These are phyloP conservation scores for Zygosaccharomyces rouxii DNA, from an alignment of 805 yeast species.

Conservation along the genomic window DNA sequence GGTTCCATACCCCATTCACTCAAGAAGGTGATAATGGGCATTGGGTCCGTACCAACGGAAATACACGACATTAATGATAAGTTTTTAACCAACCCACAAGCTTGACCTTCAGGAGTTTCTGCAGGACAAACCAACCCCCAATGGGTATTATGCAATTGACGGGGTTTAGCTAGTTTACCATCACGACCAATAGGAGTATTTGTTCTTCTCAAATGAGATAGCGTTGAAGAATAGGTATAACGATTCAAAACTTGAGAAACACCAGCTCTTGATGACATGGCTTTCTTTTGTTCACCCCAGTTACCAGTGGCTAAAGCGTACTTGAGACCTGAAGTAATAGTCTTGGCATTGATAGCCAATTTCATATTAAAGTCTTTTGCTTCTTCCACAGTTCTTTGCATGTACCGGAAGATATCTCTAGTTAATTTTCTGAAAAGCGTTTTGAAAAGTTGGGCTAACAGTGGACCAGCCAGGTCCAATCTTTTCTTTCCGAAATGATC, in stretches of 20 bases:
- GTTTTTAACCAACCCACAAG: conserved; percentile 98
- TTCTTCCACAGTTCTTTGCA: conserved; percentile 98
- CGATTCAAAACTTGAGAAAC: conserved; percentile 97
- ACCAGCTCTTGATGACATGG: conserved; percentile 98
- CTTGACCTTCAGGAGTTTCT: conserved; percentile 99
- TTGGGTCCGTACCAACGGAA: conserved; percentile 96
- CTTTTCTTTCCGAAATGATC: conserved; percentile 99
- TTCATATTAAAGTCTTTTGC: conserved; percentile 95
- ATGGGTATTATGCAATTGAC: conserved; percentile 98
- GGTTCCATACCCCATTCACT: conserved; percentile 99
- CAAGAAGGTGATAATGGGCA: conserved; percentile 84
- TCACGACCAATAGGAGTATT: conserved; percentile 99
- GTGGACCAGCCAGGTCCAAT: conserved; percentile 97
- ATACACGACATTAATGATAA: conserved; percentile 95
- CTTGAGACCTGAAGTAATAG: conserved; percentile 94
- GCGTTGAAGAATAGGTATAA: conserved; percentile 96
- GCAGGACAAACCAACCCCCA: conserved; percentile 99
- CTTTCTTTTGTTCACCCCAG: conserved; percentile 99
- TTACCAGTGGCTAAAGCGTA: conserved; percentile 98
- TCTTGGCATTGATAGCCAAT: conserved; percentile 93
- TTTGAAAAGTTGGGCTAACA: conserved; percentile 92
- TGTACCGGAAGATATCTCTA: conserved; percentile 93
- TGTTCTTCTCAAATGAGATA: conserved; percentile 97
- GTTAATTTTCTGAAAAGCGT: conserved; percentile 90
- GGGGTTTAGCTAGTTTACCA: conserved; percentile 97